A percentile compares a stretch with the other conserved stretches of the same genome.
phyloP scores from a whole-genome alignment of 2,329 filamentous ascomycete species.

The Sporothrix globosa region DNA sequence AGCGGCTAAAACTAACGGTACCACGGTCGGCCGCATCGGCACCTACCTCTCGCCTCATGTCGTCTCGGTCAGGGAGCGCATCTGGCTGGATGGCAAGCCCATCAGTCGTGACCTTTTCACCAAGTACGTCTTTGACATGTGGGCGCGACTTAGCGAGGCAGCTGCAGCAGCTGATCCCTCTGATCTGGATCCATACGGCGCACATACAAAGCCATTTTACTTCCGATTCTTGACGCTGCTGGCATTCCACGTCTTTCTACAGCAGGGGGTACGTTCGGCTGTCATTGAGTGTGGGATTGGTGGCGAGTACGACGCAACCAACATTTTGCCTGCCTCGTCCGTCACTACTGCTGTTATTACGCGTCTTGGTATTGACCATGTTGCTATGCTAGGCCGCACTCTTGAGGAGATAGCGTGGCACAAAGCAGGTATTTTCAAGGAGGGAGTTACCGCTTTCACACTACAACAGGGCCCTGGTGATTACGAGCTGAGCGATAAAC shows the following conservation, averaged over 20 bases:
- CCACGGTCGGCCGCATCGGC: conserved; percentile 54
- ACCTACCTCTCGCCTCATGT: conserved; percentile 81
- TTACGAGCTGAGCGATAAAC: neutral
- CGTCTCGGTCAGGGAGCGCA: conserved; percentile 80
- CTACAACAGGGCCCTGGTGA: conserved; percentile 42
- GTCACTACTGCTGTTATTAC: conserved; percentile 47
- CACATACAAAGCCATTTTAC: conserved; percentile 78
- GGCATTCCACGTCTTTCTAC: conserved; percentile 80
- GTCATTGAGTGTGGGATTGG: conserved; percentile 94
- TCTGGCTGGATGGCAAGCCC: conserved; percentile 74
- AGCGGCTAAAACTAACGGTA: conserved; percentile 43
- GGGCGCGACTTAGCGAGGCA: conserved; percentile 62
- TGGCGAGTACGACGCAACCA: conserved; percentile 69
- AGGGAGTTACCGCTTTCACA: conserved; percentile 60
- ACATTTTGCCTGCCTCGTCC: conserved; percentile 61
- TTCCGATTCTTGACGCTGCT: conserved; percentile 90
- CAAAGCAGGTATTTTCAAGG: conserved; percentile 72
- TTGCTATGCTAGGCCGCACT: conserved; percentile 63
- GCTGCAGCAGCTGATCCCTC: conserved; percentile 43
- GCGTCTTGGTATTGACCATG: conserved; percentile 68
- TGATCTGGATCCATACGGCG: conserved; percentile 56
- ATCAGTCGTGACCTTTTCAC: conserved; percentile 71
- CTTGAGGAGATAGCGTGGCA: conserved; percentile 72
- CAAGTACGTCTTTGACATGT: conserved; percentile 80
- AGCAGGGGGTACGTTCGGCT: conserved; percentile 74